Base-by-base conservation (phyloP, 371 early-diverging fungal species). In the Rhizopus stolonifer region DNA sequence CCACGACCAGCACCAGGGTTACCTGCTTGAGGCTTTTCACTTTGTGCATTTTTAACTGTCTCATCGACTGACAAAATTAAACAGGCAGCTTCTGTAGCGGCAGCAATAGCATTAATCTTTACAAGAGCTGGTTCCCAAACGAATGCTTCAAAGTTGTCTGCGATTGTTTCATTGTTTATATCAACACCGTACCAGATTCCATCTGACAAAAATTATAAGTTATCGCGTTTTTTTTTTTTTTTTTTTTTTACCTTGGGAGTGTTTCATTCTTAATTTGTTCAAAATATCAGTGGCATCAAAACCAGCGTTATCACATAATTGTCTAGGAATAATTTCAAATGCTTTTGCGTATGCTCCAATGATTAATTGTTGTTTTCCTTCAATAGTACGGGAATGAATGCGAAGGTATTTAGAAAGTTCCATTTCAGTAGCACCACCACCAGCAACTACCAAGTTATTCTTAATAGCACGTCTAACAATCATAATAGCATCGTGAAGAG, bases 41-140 rank as follows among this genome's bases (percentile, higher is more conserved):
- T 78, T 56, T 77, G 77, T 43, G 79, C 79, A 54, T 83, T 84
- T 79, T 85, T 93, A 43, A 98, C 86, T 25, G 98, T 98, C 72
- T 98, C 98, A 69, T 98, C 99, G 18, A 98, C 95, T 43, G 91
- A 90, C 48, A 98, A 79, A 46, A 98, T 89, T 69, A 98, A 69
- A 63, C 95, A 96, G 1, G 97, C 99, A 29, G 99, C 99, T 71
- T 96, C 96, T 26, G 95, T 84, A 36, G 99, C 97, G 40, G 97
- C 91, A 46, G 94, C 82, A 59, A 99, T 85, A 63, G 95, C 92
- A 74, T 99, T 99, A 57, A 86, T 92, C 87, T 99, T 99, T 61
- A 99, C 97, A 46, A 96, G 81, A 38, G 98, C 90, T 14, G 99
- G 99, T 82, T 99, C 99, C 97, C 98, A 97, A 10, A 99, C 99